Percentiles rank a stretch among this genome's conserved stretches.
These are phyloP conservation scores for Venturia nashicola DNA, from an alignment of 2,329 filamentous ascomycete genomes.

Conservation along the genomic window DNA sequence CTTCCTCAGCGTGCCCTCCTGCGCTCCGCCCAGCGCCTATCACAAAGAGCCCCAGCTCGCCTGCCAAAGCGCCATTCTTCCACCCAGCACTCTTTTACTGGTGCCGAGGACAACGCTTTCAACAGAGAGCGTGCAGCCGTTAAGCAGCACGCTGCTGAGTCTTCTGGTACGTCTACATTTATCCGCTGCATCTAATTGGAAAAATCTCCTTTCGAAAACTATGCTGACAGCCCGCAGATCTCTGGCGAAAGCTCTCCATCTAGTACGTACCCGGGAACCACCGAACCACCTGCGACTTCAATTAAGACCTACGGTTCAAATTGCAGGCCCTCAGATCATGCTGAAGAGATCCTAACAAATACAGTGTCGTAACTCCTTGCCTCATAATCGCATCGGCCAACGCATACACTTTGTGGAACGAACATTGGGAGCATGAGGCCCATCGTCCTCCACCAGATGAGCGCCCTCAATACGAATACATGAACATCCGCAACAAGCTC, in stretches of 20 bases:
- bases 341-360: slow-evolving; percentile 1
- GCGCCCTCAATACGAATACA: slow-evolving; percentile 85
- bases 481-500: slow-evolving; percentile 97
- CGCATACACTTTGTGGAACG: slow-evolving; percentile 81
- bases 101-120: slow-evolving; percentile 75
- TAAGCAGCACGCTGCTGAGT: slow-evolving; percentile 77
- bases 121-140: slow-evolving; percentile 82
- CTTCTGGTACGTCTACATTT: slow-evolving; percentile 52
- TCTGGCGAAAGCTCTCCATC: slow-evolving; percentile 93
- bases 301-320: neutral
- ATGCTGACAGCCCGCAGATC: slow-evolving; percentile 43
- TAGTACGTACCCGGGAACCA: slow-evolving; percentile 53
- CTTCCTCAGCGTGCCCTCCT: slow-evolving; percentile 49
- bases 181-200: slow-evolving; percentile 1
- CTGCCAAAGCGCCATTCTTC: slow-evolving; percentile 59
- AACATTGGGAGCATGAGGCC: slow-evolving; percentile 93
- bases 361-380: slow-evolving; percentile 62
- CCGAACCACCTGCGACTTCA: slow-evolving; percentile 6
- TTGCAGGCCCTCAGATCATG: neutral
- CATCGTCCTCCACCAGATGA: slow-evolving; percentile 84
- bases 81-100: slow-evolving; percentile 44
- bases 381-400: slow-evolving; percentile 65
- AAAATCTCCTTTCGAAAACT: neutral
- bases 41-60: slow-evolving; percentile 30
- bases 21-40: slow-evolving; percentile 25